phyloP scores from a whole-genome alignment of 257 asterid species.

The Capsicum chinense region DNA sequence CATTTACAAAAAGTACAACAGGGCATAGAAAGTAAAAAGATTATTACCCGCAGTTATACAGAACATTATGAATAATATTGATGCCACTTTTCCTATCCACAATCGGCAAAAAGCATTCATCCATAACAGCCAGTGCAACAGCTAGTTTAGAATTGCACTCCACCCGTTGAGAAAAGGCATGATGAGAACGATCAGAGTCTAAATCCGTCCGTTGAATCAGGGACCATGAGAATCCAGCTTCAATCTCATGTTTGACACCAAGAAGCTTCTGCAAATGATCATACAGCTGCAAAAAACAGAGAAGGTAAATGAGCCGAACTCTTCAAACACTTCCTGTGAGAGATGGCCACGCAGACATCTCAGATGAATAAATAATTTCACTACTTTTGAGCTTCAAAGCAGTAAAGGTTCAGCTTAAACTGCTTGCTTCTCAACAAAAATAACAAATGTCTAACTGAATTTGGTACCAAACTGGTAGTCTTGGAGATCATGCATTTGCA shows the following conservation, averaged over 20 bases:
- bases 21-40: conserved; percentile 30
- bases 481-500: conserved; percentile 25
- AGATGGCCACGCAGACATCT: neutral
- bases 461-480: conserved; percentile 15
- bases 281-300: conserved; percentile 59
- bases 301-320: conserved; percentile 17
- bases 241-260: conserved; percentile 88
- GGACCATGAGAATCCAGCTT: conserved; percentile 93
- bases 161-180: conserved; percentile 69
- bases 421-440: conserved; percentile 13
- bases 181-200: conserved; percentile 61
- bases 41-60: conserved; percentile 90
- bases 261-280: conserved; percentile 80
- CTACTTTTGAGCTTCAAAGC: neutral
- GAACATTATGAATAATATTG: conserved; percentile 75
- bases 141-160: conserved; percentile 98
- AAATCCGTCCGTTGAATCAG: conserved; percentile 75
- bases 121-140: conserved; percentile 82
- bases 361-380: conserved; percentile 21
- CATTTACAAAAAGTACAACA: conserved; percentile 13
- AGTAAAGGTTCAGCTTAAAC: neutral
- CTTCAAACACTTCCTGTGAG: neutral
- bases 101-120: conserved; percentile 94
- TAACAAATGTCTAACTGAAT: neutral
- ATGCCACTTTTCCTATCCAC: conserved; percentile 89